A percentile compares a stretch with the other conserved stretches of the same genome.
phyloP scores from a whole-genome alignment of 2,329 filamentous ascomycete species.

The Talaromyces islandicus region DNA sequence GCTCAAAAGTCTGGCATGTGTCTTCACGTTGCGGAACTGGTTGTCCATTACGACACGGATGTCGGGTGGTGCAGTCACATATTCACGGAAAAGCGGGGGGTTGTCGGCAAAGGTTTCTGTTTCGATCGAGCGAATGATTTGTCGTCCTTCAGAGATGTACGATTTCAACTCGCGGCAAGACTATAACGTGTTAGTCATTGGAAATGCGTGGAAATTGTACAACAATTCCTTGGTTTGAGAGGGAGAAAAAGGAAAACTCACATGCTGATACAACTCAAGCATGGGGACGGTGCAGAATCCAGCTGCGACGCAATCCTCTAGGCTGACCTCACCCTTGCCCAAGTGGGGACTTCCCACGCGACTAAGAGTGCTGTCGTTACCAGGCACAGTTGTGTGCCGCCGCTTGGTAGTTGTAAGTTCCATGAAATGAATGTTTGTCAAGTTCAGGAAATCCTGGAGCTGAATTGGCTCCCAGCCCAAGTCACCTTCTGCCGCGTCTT shows the following conservation, averaged over 20 bases:
- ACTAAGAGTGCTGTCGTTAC: slow-evolving; percentile 27
- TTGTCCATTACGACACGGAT: slow-evolving; percentile 86
- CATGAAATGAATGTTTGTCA: slow-evolving; percentile 98
- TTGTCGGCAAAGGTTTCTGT: slow-evolving; percentile 84
- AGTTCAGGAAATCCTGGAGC: slow-evolving; percentile 84
- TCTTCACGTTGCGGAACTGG: slow-evolving; percentile 96
- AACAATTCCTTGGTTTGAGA: neutral
- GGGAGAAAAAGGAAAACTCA: slow-evolving; percentile 35
- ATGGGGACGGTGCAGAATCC: slow-evolving; percentile 88
- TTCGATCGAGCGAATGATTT: slow-evolving; percentile 87
- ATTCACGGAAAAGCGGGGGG: slow-evolving; percentile 85
- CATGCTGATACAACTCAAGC: slow-evolving; percentile 89
- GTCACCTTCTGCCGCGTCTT: slow-evolving; percentile 41
- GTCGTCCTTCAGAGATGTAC: slow-evolving; percentile 88
- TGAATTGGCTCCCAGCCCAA: slow-evolving; percentile 60
- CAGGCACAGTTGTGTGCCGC: slow-evolving; percentile 70
- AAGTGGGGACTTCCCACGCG: slow-evolving; percentile 15
- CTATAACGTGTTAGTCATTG: slow-evolving; percentile 21
- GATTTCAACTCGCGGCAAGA: slow-evolving; percentile 93
- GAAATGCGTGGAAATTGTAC: neutral
- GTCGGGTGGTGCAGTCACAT: slow-evolving; percentile 76
- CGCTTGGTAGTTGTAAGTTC: slow-evolving; percentile 95
- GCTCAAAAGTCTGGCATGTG: slow-evolving; percentile 79
- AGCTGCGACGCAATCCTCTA: slow-evolving; percentile 78
- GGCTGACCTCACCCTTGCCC: slow-evolving; percentile 24